Conservation (phyloP, 257 asterid genomes). For the Mitragyna speciosa region DNA sequence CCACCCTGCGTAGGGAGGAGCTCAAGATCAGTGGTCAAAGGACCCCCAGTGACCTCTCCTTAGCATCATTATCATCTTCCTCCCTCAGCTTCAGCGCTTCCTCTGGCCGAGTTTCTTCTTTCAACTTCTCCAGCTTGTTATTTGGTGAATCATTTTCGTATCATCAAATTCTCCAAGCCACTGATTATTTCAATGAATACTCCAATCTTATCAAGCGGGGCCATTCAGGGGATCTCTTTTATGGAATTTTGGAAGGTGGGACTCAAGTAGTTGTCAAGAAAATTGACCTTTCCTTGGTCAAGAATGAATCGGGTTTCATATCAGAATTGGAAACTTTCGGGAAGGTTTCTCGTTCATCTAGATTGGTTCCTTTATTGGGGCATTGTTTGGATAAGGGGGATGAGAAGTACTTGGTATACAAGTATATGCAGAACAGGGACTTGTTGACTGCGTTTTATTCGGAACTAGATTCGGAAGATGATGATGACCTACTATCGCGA, state of each 20-base stretch:
- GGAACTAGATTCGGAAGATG: neutral
- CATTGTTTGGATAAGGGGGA: neutral
- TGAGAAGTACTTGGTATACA: neutral
- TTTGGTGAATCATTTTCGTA: neutral
- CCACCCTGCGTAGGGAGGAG: conserved; percentile 8
- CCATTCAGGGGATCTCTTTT: neutral
- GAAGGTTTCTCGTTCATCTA: neutral
- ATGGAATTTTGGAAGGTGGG: conserved; percentile 22
- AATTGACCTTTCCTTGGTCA: conserved; percentile 42
- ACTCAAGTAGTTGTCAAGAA: conserved; percentile 55
- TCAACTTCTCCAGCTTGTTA: neutral
- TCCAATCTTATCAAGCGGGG: neutral
- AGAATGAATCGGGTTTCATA: conserved; percentile 37
- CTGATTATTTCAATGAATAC: neutral
- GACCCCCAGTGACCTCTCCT: conserved; percentile 10
- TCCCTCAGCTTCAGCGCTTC: neutral
- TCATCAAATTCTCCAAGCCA: conserved; percentile 7
- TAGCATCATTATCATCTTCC: neutral
- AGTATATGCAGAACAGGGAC: neutral
- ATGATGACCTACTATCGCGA: neutral
- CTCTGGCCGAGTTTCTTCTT: neutral
- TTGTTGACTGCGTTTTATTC: neutral
- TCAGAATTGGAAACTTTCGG: conserved; percentile 33
- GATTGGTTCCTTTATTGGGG: neutral
- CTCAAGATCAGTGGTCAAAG: neutral